Evolutionary conservation across 2,329 filamentous ascomycete genomes (phyloP).

Genomic region (Venturia oleaginea): DNA sequence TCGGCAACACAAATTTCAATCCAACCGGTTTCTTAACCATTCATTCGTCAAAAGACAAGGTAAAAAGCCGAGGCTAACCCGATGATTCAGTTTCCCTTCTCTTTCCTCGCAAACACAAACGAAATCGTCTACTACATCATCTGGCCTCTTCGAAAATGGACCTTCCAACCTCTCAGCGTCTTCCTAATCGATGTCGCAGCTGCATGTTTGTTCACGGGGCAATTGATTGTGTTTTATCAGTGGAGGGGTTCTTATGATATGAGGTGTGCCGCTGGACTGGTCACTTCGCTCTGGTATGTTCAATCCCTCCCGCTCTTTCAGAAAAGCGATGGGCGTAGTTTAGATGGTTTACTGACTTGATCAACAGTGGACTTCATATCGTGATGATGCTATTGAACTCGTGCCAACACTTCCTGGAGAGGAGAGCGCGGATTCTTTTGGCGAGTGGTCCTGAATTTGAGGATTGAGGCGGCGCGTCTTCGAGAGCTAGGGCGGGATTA

Average conservation of each 20-base stretch:
- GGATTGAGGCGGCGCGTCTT: neutral
- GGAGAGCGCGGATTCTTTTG: neutral
- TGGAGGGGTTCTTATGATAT: neutral
- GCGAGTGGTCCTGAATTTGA: neutral
- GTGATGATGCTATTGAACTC: neutral
- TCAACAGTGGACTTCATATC: neutral
- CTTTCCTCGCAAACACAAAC: neutral
- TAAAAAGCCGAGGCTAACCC: neutral
- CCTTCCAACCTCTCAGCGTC: neutral
- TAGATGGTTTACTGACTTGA: neutral
- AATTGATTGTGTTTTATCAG: neutral
- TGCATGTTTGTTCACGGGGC: neutral
- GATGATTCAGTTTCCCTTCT: neutral
- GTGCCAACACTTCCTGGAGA: neutral
- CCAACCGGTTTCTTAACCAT: no score
- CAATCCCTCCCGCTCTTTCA: neutral
- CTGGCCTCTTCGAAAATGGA: neutral
- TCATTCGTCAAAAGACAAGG: neutral
- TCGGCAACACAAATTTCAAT: no score
- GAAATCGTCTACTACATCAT: slow-evolving; percentile 5
- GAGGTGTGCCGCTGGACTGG: slow-evolving; percentile 1
- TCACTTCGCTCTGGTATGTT: neutral
- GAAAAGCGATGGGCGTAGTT: no score
- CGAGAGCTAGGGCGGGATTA: neutral
- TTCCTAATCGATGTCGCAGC: neutral